phyloP scores from a whole-genome alignment of 129 eudicot species.

The Kitagawia praeruptora region DNA sequence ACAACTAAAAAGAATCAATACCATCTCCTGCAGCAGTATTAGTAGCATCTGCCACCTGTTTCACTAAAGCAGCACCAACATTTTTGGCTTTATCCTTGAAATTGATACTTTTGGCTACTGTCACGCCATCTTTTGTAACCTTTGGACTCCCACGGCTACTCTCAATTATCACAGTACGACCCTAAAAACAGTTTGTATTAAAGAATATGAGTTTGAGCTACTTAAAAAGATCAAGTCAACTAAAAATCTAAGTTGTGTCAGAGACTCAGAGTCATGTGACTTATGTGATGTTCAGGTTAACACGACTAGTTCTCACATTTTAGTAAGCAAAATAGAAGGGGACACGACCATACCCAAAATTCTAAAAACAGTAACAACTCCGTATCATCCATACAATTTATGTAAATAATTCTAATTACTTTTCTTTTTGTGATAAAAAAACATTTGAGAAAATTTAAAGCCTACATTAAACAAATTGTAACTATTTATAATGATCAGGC shows the following conservation, averaged over 20 bases:
- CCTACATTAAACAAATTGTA: neutral
- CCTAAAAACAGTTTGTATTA: conserved; percentile 40
- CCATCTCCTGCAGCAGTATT: conserved; percentile 94
- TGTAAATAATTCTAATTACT: neutral
- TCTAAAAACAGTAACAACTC: neutral
- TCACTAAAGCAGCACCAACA: conserved; percentile 79
- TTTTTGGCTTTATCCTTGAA: conserved; percentile 68
- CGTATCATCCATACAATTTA: neutral
- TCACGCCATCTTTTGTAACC: conserved; percentile 94
- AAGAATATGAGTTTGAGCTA: neutral
- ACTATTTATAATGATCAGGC: neutral
- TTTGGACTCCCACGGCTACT: conserved; percentile 50
- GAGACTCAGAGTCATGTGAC: neutral
- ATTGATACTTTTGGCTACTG: conserved; percentile 85
- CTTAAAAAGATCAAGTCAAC: neutral
- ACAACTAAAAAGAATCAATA: conserved; percentile 16
- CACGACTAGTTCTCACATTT: neutral
- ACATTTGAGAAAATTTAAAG: neutral
- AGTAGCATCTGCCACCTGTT: conserved; percentile 90
- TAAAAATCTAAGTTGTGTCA: neutral
- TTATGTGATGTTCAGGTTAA: neutral
- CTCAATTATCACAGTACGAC: conserved; percentile 82
- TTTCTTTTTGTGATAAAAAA: neutral
- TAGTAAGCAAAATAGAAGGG: neutral
- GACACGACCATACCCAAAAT: neutral